Base-by-base conservation (phyloP, 2,329 filamentous ascomycete genomes). In the Neonectria neomacrospora region DNA sequence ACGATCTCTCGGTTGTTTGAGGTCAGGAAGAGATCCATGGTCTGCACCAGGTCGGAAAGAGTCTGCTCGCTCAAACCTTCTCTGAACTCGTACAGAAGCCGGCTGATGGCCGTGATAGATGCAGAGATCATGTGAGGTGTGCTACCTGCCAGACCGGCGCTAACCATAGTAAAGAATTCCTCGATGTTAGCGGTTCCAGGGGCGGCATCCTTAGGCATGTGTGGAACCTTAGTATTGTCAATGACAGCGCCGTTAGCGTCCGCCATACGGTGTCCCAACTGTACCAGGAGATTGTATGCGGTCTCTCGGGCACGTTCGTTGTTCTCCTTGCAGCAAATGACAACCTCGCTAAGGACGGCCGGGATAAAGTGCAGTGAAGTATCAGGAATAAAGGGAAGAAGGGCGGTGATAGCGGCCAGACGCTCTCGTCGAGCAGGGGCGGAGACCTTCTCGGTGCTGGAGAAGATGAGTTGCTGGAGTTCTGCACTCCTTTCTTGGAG, bases 151-250 rank as follows among this genome's bases (percentile, higher is more conserved):
- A 99, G 86, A 80, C 96, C 96, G 52, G 96, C 96, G 69, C 93
- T 97, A 30, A 98, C 92, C 96, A 99, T 99, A 58, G 95, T 97
- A 81, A 98, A 93, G 80, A 94, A 98, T 78, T 98, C 96, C 74
- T 98, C 95, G 39, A 99, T 87, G 44, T 87, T 94, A 20, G 96
- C 95, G 3, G 87, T 84, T 4, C 91, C 94, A 32, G 90, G 83
- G 2, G 92, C 90, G 0, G 94, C 91, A 76, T 96, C 90, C 51
- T 87, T 82, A 3, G 93, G 87, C 93, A 98, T 97, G 76, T 95
- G 90, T 2, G 93, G 87, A 3, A 97, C 91, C 76, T 95, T 93
- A 70, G 88, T 90, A 78, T 97, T 96, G 72, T 95, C 86, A 66
- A 99, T 96, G 53, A 85, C 83, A 39, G 90, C 90, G 4, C 92